Base-by-base conservation (phyloP, 2,329 filamentous ascomycete species). In the Calonectria naviculata region DNA sequence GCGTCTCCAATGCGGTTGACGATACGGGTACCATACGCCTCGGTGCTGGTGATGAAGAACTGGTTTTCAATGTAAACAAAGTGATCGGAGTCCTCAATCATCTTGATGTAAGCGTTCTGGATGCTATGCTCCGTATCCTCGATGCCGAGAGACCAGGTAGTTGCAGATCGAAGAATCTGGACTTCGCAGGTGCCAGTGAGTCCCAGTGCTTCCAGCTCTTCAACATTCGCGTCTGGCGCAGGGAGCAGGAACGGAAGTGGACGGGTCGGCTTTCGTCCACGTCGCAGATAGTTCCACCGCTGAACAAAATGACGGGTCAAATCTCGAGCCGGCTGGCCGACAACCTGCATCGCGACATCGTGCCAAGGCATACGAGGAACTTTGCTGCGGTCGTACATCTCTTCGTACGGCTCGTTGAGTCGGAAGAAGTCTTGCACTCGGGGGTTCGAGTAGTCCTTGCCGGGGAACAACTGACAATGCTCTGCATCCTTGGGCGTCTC, bases 51-150 rank as follows among this genome's bases (percentile, higher is more conserved):
- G 82, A 99, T 94, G 85, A 97, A 99, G 84, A 98, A 99, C 80
- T 99, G 97, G 80, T 99, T 99, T 82, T 99, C 97, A 75, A 98
- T 98, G 83, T 99, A 98, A 63, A 98, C 94, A 79, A 98, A 98
- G 82, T 98, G 97, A 58, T 99, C 95, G 2, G 95, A 98, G 74
- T 96, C 93, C 75, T 97, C 93, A 76, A 99, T 99, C 87, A 97
- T 91, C 81, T 97, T 97, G 76, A 97, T 90, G 80, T 98, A 98
- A 4, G 97, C 96, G 74, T 93, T 97, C 88, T 97, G 95, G 80
- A 99, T 98, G 80, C 96, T 98, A 82, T 95, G 93, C 81, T 99
- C 97, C 0, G 93, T 94, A 70, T 95, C 90, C 67, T 95, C 93
- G 17, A 95, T 95, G 19, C 97, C 97, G 2, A 98, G 89, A 1